Conservation (phyloP, 305 asterid genomes). For the Andrographis paniculata region DNA sequence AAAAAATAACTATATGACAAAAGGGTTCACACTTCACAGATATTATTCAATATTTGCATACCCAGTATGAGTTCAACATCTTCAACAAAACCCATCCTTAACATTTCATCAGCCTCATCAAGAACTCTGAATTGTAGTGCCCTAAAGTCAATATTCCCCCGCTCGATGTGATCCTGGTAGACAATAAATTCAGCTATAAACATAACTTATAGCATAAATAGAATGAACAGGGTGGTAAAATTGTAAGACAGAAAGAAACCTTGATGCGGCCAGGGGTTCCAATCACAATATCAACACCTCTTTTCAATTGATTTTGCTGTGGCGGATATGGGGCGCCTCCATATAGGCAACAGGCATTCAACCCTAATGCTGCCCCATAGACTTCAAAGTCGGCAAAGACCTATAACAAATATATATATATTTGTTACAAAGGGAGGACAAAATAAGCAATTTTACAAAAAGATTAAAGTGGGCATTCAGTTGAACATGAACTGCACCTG, state of each 20-base stretch:
- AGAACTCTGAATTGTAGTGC: slow-evolving; percentile 74
- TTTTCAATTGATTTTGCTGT: slow-evolving; percentile 47
- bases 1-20: no score
- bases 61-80: slow-evolving; percentile 79
- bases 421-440: no score
- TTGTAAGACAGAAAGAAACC: slow-evolving; percentile 27
- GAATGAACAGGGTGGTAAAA: neutral
- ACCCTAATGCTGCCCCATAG: slow-evolving; percentile 74
- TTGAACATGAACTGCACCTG: slow-evolving; percentile 28
- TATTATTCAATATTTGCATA: no score
- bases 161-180: slow-evolving; percentile 68
- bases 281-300: slow-evolving; percentile 78
- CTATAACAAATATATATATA: slow-evolving; percentile 21
- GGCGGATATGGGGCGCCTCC: slow-evolving; percentile 64
- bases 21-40: no score
- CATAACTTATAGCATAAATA: no score
- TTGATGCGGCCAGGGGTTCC: slow-evolving; percentile 94
- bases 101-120: slow-evolving; percentile 98
- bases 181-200: neutral
- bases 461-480: no score
- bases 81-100: slow-evolving; percentile 97
- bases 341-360: slow-evolving; percentile 71
- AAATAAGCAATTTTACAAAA: no score
- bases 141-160: slow-evolving; percentile 74
- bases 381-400: slow-evolving; percentile 65